phyloP scores from a whole-genome alignment of 1,284 basidiomycete genomes.

The Cryptococcus hybrid region DNA sequence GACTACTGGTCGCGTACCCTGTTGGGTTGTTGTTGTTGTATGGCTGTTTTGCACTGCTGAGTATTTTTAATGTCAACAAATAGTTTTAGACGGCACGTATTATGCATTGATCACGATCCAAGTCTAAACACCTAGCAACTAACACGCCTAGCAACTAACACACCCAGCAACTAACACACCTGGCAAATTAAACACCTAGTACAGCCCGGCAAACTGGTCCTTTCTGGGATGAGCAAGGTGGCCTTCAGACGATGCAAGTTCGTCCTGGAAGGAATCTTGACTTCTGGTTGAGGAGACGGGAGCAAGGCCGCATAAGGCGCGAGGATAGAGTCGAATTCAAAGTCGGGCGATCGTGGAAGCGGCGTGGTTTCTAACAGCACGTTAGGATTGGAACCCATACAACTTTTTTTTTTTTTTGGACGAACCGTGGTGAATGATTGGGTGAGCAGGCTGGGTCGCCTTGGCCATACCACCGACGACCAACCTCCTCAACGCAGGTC shows the following conservation, averaged over 20 bases:
- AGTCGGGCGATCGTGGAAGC: slow-evolving; percentile 30
- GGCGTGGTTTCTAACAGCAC: slow-evolving; percentile 17
- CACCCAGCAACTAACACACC: too few species aligned
- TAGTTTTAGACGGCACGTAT: background rate
- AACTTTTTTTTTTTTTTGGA: slow-evolving; percentile 12
- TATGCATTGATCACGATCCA: background rate
- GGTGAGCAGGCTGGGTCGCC: slow-evolving; percentile 58
- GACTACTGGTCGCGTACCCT: slow-evolving; percentile 89
- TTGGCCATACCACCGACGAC: slow-evolving; percentile 69
- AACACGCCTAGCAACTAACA: too few species aligned
- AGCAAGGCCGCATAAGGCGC: slow-evolving; percentile 43
- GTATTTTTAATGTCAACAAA: slow-evolving; percentile 52
- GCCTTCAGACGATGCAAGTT: slow-evolving; percentile 21
- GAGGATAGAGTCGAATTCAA: slow-evolving; percentile 46
- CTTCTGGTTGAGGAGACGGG: slow-evolving; percentile 28
- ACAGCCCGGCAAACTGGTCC: slow-evolving; percentile 47
- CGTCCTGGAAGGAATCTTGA: slow-evolving; percentile 25
- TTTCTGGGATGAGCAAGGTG: slow-evolving; percentile 15
- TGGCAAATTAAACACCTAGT: slow-evolving; percentile 9
- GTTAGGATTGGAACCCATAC: background rate
- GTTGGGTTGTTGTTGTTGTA: slow-evolving; percentile 76
- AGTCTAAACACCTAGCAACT: background rate
- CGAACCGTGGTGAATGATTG: slow-evolving; percentile 53
- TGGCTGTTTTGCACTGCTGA: slow-evolving; percentile 86
- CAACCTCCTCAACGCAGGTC: slow-evolving; percentile 63